Base-by-base conservation (phyloP, 2,329 filamentous ascomycete genomes). In the Fusarium protoensiforme region DNA sequence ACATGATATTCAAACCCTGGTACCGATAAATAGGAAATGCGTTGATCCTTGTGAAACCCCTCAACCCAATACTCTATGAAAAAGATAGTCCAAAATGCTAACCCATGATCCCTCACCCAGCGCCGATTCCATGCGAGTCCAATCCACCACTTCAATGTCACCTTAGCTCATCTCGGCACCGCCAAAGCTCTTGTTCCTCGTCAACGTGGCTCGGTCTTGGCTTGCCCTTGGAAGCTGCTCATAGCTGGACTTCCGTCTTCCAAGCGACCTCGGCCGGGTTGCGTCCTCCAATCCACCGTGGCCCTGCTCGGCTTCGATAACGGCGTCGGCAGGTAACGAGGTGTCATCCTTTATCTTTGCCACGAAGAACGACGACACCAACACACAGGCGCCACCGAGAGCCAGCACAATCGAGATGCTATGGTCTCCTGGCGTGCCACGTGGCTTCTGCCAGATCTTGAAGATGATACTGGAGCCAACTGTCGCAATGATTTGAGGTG, bases 401-500 rank as follows among this genome's bases (percentile, higher is more conserved):
- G 95, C 90, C 76, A 98, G 85, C 46, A 98, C 94, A 85, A 96
- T 94, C 18, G 92, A 92, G 58, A 98, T 94, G 81, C 94, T 97
- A 73, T 93, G 91, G 83, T 98, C 96, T 36, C 94, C 95, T 0
- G 94, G 92, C 6, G 88, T 90, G 6, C 95, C 95, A 71, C 96
- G 89, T 1, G 94, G 94, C 82, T 97, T 98, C 84, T 98, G 95
- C 78, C 96, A 89, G 43, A 92, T 85, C 79, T 91, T 92, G 85
- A 98, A 98, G 71, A 98, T 93, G 68, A 93, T 85, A 78, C 93
- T 95, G 68, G 94, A 96, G 27, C 93, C 91, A 31, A 98, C 84
- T 7, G 95, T 98, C 13, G 96, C 95, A 63, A 98, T 88, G 69
- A 98, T 95, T 80, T 98, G 96, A 2, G 96, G 96, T 7, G 94